Evolutionary conservation across 192 early-diverging fungal species (phyloP).

Genomic region (Coemansia sp.): DNA sequence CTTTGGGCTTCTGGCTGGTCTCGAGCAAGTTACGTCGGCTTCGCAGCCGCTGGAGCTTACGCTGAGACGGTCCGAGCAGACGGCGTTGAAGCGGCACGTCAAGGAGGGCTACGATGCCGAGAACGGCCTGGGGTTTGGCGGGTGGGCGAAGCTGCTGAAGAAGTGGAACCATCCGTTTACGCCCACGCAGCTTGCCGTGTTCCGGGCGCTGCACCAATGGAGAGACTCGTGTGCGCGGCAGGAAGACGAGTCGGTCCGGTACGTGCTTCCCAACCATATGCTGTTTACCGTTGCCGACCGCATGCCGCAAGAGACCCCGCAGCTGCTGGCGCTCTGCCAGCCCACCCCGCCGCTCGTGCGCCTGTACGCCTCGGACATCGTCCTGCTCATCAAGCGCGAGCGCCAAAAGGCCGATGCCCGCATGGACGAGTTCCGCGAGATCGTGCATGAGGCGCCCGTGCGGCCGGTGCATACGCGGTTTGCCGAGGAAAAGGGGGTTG

Average conservation of each 20-base stretch:
- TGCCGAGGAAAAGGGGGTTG: conserved; percentile 5
- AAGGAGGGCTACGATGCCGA: conserved; percentile 86
- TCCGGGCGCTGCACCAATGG: conserved; percentile 90
- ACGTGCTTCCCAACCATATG: conserved; percentile 90
- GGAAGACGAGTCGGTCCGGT: conserved; percentile 88
- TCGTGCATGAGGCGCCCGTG: not conserved
- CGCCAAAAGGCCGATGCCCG: conserved; percentile 7
- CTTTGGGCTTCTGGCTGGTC: conserved; percentile 48
- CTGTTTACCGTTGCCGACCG: conserved; percentile 68
- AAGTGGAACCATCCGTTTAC: conserved; percentile 62
- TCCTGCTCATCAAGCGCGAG: conserved; percentile 47
- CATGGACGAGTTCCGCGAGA: not conserved
- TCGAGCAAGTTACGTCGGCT: conserved; percentile 31
- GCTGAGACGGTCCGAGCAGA: conserved; percentile 66
- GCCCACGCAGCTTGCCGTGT: conserved; percentile 71
- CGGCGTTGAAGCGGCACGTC: conserved; percentile 65
- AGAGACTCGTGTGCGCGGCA: conserved; percentile 84
- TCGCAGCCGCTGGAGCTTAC: conserved; percentile 27
- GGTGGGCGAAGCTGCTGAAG: conserved; percentile 69
- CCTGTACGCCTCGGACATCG: conserved; percentile 76
- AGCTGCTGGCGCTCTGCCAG: conserved; percentile 70
- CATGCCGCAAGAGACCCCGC: conserved; percentile 69
- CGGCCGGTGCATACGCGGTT: conserved; percentile 34
- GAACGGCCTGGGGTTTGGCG: conserved; percentile 69
- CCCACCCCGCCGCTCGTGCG: conserved; percentile 83